Percentiles rank a stretch among this genome's conserved stretches.
These are phyloP conservation scores for Bimuria novae-zelandiae DNA, from an alignment of 2,329 filamentous ascomycete species.

Conservation along the genomic window DNA sequence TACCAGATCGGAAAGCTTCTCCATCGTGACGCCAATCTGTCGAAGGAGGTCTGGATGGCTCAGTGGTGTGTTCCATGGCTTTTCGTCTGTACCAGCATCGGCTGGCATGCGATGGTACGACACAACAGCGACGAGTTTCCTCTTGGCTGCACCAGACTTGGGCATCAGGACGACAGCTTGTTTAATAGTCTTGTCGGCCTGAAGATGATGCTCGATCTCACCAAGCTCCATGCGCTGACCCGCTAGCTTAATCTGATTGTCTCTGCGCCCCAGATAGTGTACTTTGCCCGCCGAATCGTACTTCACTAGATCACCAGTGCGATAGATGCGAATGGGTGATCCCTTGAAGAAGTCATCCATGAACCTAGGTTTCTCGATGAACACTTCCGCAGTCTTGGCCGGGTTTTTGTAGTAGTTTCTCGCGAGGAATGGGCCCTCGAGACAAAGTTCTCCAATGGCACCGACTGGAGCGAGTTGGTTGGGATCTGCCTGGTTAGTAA, in stretches of 20 bases:
- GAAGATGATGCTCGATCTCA: slow-evolving; percentile 39
- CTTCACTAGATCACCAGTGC: slow-evolving; percentile 40
- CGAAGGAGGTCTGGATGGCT: slow-evolving; percentile 32
- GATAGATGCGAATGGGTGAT: slow-evolving; percentile 29
- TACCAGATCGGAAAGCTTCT: slow-evolving; percentile 28
- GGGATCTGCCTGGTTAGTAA: slow-evolving; percentile 31
- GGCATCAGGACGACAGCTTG: slow-evolving; percentile 52
- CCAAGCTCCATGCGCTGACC: slow-evolving; percentile 43
- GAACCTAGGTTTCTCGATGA: slow-evolving; percentile 32
- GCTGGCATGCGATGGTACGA: slow-evolving; percentile 36
- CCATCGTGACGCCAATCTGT: slow-evolving; percentile 39
- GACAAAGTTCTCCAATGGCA: slow-evolving; percentile 35
- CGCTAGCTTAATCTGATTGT: slow-evolving; percentile 43
- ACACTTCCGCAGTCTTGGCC: slow-evolving; percentile 30
- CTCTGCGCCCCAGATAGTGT: slow-evolving; percentile 36
- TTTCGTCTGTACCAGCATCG: slow-evolving; percentile 20
- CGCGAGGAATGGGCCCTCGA: slow-evolving; percentile 38
- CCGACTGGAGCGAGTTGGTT: slow-evolving; percentile 38
- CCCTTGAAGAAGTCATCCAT: slow-evolving; percentile 20
- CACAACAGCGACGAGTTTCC: slow-evolving; percentile 53
- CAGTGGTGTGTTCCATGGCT: slow-evolving; percentile 36
- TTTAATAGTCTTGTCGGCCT: slow-evolving; percentile 34
- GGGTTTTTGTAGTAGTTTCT: slow-evolving; percentile 38
- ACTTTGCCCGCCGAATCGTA: slow-evolving; percentile 36
- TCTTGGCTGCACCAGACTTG: slow-evolving; percentile 47